A percentile compares a stretch with the other conserved stretches of the same genome.
These are phyloP conservation scores for Platanthera guangdongensis DNA, from an alignment of 106 monocot genomes.

Conservation along the genomic window DNA sequence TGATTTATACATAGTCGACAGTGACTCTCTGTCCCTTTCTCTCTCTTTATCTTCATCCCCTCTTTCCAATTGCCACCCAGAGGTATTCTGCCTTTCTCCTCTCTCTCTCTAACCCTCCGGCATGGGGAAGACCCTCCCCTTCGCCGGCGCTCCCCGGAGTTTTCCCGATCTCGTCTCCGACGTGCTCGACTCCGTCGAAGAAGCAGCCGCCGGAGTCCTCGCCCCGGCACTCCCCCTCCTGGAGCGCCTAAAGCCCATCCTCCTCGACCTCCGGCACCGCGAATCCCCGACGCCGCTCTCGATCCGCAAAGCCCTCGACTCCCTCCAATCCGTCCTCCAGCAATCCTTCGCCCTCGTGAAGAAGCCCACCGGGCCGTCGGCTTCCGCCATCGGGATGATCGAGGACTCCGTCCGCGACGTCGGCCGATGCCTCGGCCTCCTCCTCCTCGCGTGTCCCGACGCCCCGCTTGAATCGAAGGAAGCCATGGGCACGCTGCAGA, in stretches of 20 bases:
- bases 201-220: conserved; percentile 4
- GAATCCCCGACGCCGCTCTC: conserved; percentile 1
- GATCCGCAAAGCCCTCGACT: conserved; percentile 9
- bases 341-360: conserved; percentile 8
- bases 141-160: neutral
- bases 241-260: conserved; percentile 5
- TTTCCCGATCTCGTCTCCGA: conserved; percentile 8
- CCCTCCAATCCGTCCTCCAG: conserved; percentile 8
- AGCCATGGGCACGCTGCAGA: conserved; percentile 16
- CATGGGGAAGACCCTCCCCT: neutral
- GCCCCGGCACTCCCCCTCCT: conserved; percentile 12
- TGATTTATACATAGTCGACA: no score
- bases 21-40: neutral
- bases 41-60: neutral
- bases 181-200: conserved; percentile 14
- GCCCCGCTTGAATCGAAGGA: conserved; percentile 14
- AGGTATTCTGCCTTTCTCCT: neutral
- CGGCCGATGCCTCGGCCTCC: conserved; percentile 29
- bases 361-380: conserved; percentile 5
- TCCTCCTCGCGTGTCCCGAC: conserved; percentile 23
- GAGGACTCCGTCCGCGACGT: conserved; percentile 23
- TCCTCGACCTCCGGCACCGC: neutral
- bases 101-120: neutral
- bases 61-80: neutral
- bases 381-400: neutral